Evolutionary conservation across 768 basidiomycete species (phyloP).

Genomic region (Suillus clintonianus): DNA sequence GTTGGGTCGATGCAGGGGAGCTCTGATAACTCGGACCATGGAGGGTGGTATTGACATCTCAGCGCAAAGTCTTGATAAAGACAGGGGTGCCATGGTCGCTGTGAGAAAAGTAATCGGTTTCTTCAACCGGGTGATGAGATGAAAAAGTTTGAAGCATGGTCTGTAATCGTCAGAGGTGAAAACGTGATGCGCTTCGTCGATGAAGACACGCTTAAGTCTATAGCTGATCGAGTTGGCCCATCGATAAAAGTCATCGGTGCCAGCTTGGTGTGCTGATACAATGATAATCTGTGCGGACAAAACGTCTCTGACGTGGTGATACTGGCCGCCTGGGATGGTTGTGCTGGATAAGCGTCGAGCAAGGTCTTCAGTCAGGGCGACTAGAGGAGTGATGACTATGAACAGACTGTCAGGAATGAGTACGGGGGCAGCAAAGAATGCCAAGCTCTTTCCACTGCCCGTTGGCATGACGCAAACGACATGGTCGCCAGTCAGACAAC

Average conservation of each 20-base stretch:
- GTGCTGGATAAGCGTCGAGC: background rate
- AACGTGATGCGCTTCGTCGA: constrained; percentile 14
- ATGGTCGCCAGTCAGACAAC: constrained; percentile 3
- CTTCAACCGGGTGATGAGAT: background rate
- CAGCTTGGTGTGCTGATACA: constrained; percentile 12
- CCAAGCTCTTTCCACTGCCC: constrained; percentile 14
- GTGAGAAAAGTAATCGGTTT: constrained; percentile 14
- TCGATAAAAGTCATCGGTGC: background rate
- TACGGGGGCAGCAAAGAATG: constrained; percentile 8
- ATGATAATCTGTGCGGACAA: constrained; percentile 1
- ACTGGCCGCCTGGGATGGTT: background rate
- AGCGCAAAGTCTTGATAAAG: constrained; percentile 4
- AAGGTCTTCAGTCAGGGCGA: constrained; percentile 14
- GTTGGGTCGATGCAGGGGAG: background rate
- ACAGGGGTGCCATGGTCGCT: constrained; percentile 5
- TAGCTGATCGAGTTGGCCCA: background rate
- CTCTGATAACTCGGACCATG: background rate
- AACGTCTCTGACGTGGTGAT: background rate
- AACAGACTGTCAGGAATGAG: background rate
- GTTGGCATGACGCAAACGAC: constrained; percentile 11
- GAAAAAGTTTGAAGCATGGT: constrained; percentile 11
- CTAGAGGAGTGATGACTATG: constrained; percentile 5
- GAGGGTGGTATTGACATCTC: background rate
- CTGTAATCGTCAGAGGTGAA: constrained; percentile 7
- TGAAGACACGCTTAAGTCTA: background rate